Conservation (phyloP, 371 early-diverging fungal species). For the Actinomortierella wolfii region DNA sequence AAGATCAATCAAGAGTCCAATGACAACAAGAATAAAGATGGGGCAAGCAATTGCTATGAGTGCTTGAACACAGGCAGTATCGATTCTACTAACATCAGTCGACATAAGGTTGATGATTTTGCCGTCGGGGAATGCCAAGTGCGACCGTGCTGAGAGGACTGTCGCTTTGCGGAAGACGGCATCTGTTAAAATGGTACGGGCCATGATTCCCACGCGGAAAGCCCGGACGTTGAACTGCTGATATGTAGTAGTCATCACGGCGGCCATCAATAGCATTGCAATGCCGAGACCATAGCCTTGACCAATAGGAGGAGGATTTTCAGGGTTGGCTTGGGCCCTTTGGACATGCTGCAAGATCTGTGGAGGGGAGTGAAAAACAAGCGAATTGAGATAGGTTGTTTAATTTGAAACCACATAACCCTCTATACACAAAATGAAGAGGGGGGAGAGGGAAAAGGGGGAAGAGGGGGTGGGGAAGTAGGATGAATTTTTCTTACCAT, state of each 20-base stretch:
- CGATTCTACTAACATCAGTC: constrained; percentile 69
- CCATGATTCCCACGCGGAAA: constrained; percentile 49
- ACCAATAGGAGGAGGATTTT: constrained; percentile 26
- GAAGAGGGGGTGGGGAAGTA: not conserved
- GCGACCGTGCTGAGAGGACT: constrained; percentile 26
- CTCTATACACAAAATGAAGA: no score
- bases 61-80: constrained; percentile 50
- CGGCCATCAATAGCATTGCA: constrained; percentile 30
- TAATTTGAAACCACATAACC: no score
- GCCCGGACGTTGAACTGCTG: constrained; percentile 46
- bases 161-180: constrained; percentile 66
- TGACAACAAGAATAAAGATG: constrained; percentile 47
- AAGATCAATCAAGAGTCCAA: constrained; percentile 52
- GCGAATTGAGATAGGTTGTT: no score
- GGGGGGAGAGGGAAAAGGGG: not conserved
- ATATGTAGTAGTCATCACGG: constrained; percentile 23
- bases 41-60: constrained; percentile 52
- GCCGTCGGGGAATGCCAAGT: constrained; percentile 57
- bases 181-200: constrained; percentile 57
- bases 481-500: not conserved
- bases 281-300: constrained; percentile 40
- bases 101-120: constrained; percentile 76
- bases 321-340: constrained; percentile 5
- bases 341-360: constrained; percentile 13
- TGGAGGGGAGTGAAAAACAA: no score